Percentiles rank a stretch among this genome's conserved stretches.
Evolutionary conservation across 2,329 filamentous ascomycete genomes (phyloP).

Genomic region (Hypoxylon sp.): DNA sequence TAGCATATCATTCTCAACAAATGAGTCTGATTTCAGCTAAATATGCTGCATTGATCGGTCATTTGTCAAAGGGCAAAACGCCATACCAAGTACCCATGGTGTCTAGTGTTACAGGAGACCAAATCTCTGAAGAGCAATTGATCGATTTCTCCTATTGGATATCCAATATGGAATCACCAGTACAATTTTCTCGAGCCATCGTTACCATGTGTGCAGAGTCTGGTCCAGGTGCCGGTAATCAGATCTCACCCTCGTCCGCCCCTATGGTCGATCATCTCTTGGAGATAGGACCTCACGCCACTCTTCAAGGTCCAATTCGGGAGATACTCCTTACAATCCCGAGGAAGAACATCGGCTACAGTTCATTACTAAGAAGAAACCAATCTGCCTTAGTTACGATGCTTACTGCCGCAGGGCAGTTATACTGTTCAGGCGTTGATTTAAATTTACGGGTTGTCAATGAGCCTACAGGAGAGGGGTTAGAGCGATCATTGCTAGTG

Average conservation of each 20-base stretch:
- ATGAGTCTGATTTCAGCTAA: slow-evolving; percentile 48
- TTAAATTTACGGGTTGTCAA: slow-evolving; percentile 33
- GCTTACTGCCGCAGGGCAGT: slow-evolving; percentile 13
- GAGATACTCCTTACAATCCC: slow-evolving; percentile 29
- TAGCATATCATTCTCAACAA: slow-evolving; percentile 56
- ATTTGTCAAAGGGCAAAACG: not conserved
- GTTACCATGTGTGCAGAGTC: slow-evolving; percentile 11
- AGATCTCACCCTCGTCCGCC: slow-evolving; percentile 14
- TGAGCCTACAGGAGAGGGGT: slow-evolving; percentile 16
- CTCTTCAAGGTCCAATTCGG: slow-evolving; percentile 45
- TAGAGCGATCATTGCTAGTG: slow-evolving; percentile 42
- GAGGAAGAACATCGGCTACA: slow-evolving; percentile 17
- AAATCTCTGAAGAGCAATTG: not conserved
- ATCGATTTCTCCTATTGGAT: slow-evolving; percentile 37
- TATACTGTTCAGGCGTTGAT: slow-evolving; percentile 18
- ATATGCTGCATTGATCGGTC: slow-evolving; percentile 24
- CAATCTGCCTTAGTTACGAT: slow-evolving; percentile 25
- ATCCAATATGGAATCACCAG: slow-evolving; percentile 52
- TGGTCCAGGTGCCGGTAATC: not conserved
- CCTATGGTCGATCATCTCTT: slow-evolving; percentile 39
- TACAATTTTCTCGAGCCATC: slow-evolving; percentile 52
- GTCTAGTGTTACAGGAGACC: slow-evolving; percentile 30
- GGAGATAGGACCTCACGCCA: slow-evolving; percentile 52
- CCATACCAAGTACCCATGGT: slow-evolving; percentile 31
- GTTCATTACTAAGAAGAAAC: slow-evolving; percentile 19